Evolutionary conservation across 768 basidiomycete genomes (phyloP).

Genomic region (Suillus spraguei): DNA sequence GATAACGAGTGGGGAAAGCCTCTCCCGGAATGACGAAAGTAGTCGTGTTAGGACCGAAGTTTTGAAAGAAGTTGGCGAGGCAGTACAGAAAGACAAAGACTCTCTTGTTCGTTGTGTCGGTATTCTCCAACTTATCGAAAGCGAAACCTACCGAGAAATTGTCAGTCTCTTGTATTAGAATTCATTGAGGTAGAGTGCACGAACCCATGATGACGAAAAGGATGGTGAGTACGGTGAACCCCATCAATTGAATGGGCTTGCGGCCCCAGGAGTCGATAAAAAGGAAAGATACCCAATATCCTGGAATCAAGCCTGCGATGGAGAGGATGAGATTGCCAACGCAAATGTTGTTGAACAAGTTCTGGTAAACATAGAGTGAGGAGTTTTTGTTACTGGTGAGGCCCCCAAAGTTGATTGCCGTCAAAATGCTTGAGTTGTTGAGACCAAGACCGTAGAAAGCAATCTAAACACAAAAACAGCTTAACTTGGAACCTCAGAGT

Average conservation of each 20-base stretch:
- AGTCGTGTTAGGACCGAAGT: conserved; percentile 82
- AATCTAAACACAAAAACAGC: conserved; percentile 44
- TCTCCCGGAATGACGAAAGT: conserved; percentile 85
- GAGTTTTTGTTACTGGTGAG: conserved; percentile 32
- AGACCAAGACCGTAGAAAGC: conserved; percentile 90
- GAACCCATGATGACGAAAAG: conserved; percentile 72
- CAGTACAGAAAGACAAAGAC: conserved; percentile 86
- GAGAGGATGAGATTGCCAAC: conserved; percentile 80
- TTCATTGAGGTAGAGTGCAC: conserved; percentile 18
- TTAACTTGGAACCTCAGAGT: not conserved
- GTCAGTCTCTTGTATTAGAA: conserved; percentile 5
- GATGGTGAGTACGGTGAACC: conserved; percentile 66
- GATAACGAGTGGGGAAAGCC: conserved; percentile 85
- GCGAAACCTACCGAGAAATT: conserved; percentile 54
- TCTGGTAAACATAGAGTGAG: conserved; percentile 50
- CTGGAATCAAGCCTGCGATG: conserved; percentile 79
- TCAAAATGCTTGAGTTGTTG: conserved; percentile 77
- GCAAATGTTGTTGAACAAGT: conserved; percentile 57
- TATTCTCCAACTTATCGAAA: conserved; percentile 57
- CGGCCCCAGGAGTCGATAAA: conserved; percentile 81
- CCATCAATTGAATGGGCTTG: conserved; percentile 81
- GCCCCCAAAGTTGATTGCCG: conserved; percentile 66
- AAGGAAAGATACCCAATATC: conserved; percentile 61
- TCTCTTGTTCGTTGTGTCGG: conserved; percentile 36
- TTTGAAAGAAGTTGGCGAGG: conserved; percentile 87